These are phyloP conservation scores for Pulicaria dysenterica DNA, from an alignment of 129 eudicot species.

Conservation along the genomic window DNA sequence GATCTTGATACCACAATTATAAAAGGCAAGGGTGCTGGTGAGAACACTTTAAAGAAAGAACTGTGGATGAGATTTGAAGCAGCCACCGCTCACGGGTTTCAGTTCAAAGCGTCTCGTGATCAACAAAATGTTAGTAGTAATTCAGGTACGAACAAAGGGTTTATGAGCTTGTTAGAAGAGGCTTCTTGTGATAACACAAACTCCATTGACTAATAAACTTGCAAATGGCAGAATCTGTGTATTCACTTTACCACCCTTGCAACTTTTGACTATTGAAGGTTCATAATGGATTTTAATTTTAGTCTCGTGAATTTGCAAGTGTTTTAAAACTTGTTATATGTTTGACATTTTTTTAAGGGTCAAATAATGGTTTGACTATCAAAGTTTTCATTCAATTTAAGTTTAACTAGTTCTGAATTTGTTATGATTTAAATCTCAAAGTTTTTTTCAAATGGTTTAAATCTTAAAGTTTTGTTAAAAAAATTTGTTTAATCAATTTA, in stretches of 20 bases:
- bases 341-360: no score
- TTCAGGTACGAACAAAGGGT: constrained; percentile 48
- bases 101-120: constrained; percentile 24
- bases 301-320: constrained; percentile 2
- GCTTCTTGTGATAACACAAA: constrained; percentile 48
- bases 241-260: constrained; percentile 20
- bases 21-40: constrained; percentile 79
- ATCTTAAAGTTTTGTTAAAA: no score
- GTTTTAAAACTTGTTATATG: not conserved
- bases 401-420: no score
- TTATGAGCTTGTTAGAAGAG: constrained; percentile 75
- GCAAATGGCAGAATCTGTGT: constrained; percentile 12
- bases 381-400: no score
- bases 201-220: constrained; percentile 15
- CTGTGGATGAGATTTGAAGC: constrained; percentile 93
- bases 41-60: constrained; percentile 92
- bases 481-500: no score
- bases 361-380: no score
- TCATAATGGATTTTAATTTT: constrained; percentile 24
- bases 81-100: constrained; percentile 46
- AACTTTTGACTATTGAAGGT: constrained; percentile 22
- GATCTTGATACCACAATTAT: constrained; percentile 45
- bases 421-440: no score
- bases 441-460: no score
- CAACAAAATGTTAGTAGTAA: constrained; percentile 19